Conservation (phyloP, 192 early-diverging fungal species). For the Phlyctochytrium planicorne region DNA sequence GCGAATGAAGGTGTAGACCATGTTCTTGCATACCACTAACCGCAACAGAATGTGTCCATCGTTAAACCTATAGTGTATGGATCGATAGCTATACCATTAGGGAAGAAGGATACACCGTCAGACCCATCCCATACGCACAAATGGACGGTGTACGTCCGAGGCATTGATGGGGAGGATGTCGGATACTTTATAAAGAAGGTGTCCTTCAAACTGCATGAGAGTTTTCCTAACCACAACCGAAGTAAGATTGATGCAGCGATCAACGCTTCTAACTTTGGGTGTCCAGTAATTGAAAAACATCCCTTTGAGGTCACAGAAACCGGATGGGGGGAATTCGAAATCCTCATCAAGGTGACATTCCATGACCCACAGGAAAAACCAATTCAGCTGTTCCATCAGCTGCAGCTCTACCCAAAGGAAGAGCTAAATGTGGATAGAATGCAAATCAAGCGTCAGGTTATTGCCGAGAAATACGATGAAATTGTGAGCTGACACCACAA, state of each 20-base stretch:
- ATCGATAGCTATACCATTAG: constrained; percentile 72
- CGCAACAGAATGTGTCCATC: neutral
- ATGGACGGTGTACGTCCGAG: constrained; percentile 90
- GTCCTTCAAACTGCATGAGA: constrained; percentile 94
- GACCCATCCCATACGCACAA: constrained; percentile 92
- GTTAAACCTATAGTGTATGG: constrained; percentile 80
- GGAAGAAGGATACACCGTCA: constrained; percentile 21
- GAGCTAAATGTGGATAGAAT: too few relatives aligned
- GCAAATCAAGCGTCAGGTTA: constrained; percentile 63
- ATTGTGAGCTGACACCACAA: constrained; percentile 84
- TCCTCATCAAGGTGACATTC: constrained; percentile 90
- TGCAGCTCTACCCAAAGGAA: constrained; percentile 88
- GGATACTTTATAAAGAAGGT: constrained; percentile 85
- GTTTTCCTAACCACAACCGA: constrained; percentile 72
- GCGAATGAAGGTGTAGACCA: too few relatives aligned
- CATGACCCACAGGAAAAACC: constrained; percentile 70
- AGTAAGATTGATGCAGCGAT: constrained; percentile 42
- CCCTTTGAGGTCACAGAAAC: constrained; percentile 94
- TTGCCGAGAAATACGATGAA: constrained; percentile 79
- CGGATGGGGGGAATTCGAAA: constrained; percentile 99
- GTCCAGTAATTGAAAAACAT: constrained; percentile 69
- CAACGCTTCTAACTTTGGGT: constrained; percentile 10
- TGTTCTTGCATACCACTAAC: too few relatives aligned
- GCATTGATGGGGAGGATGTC: constrained; percentile 84
- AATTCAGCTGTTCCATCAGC: constrained; percentile 82